These are phyloP conservation scores for Fusarium palustre DNA, from an alignment of 2,329 filamentous ascomycete species.

Conservation along the genomic window DNA sequence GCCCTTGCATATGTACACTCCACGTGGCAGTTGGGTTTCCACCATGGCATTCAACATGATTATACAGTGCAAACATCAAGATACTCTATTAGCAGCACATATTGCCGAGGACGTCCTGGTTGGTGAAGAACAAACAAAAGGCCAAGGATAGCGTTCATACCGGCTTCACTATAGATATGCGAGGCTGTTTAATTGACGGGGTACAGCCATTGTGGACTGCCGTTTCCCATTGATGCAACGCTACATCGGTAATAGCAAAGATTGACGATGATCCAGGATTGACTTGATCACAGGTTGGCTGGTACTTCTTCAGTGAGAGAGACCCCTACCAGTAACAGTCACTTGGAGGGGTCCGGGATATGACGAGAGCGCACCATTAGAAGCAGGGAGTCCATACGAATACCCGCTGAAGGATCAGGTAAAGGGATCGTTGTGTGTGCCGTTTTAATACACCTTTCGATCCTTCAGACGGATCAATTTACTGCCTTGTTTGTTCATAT, in stretches of 20 bases:
- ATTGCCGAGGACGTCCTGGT: background rate
- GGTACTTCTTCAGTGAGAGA: background rate
- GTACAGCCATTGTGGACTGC: background rate
- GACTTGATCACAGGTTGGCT: background rate
- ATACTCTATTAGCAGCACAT: background rate
- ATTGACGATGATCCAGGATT: background rate
- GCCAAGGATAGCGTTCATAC: background rate
- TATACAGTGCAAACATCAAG: constrained; percentile 5
- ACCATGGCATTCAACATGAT: background rate
- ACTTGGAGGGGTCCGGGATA: constrained; percentile 29
- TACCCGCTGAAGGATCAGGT: background rate
- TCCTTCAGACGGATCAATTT: no score
- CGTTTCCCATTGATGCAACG: background rate
- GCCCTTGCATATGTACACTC: constrained; percentile 37
- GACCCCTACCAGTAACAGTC: no score
- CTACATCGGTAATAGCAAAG: background rate
- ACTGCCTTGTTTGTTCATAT: background rate
- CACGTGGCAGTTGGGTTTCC: constrained; percentile 39
- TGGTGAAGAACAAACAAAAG: background rate
- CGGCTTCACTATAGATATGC: background rate
- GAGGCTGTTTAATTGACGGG: background rate
- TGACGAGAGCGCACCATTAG: constrained; percentile 18
- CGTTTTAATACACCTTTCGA: no score
- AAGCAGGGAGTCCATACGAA: constrained; percentile 19
- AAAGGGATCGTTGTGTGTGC: constrained; percentile 1